Evolutionary conservation across 2,329 filamentous ascomycete genomes (phyloP).

Genomic region (Aspergillus pseudoviridinutans): DNA sequence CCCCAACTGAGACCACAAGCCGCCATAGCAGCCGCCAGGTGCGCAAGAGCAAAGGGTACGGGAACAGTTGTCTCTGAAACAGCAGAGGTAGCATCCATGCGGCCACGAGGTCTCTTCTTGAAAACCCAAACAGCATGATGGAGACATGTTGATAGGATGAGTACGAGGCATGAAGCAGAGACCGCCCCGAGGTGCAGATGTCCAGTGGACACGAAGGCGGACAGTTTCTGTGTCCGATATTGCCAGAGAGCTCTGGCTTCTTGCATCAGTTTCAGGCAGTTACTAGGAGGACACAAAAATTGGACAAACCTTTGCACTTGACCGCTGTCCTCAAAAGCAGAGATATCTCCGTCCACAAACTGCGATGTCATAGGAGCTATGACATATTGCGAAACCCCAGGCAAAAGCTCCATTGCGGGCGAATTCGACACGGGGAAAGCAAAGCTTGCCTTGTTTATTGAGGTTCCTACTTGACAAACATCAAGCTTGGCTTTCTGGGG

Average conservation of each 20-base stretch:
- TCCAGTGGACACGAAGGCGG: constrained; percentile 22
- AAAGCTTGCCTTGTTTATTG: neutral
- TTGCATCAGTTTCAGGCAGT: neutral
- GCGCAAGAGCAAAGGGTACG: constrained; percentile 13
- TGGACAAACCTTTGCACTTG: constrained; percentile 3
- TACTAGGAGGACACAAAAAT: neutral
- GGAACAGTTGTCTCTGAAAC: constrained; percentile 1
- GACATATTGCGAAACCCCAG: constrained; percentile 1
- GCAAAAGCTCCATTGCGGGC: constrained; percentile 1
- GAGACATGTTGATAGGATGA: constrained; percentile 12
- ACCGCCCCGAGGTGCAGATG: constrained; percentile 20
- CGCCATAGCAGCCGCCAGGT: constrained; percentile 9
- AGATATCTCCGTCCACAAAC: neutral
- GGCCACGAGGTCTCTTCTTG: constrained; percentile 2
- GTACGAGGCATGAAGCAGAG: constrained; percentile 15
- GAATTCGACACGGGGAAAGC: neutral
- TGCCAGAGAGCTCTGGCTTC: constrained; percentile 19
- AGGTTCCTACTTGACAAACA: neutral
- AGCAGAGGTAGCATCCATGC: constrained; percentile 1
- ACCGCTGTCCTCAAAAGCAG: neutral
- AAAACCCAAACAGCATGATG: constrained; percentile 4
- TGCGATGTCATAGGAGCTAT: constrained; percentile 1
- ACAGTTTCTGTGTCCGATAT: constrained; percentile 17
- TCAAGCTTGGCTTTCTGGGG: neutral
- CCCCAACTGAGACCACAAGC: constrained; percentile 17